Conservation (phyloP, 179 eudicot species). For the Beta corolliflora region DNA sequence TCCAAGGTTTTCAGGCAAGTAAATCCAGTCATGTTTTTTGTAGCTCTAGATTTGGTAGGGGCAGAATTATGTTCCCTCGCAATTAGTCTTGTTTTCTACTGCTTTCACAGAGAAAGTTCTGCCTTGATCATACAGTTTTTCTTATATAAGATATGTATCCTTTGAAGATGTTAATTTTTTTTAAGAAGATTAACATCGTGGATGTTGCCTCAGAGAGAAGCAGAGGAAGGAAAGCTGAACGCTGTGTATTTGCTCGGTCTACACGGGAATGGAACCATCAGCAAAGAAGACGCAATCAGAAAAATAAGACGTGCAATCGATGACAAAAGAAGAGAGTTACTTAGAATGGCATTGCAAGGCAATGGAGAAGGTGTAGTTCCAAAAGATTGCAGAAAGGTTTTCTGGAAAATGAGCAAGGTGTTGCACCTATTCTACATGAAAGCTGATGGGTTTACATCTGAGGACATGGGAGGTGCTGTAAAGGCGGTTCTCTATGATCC, state of each 20-base stretch:
- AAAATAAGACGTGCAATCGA: conserved; percentile 43
- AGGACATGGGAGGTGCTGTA: conserved; percentile 50
- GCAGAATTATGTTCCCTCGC: too few species aligned
- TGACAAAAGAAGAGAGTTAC: conserved; percentile 59
- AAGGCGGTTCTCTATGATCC: conserved; percentile 68
- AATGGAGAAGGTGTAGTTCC: conserved; percentile 55
- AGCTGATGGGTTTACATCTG: conserved; percentile 82
- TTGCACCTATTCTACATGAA: conserved; percentile 65
- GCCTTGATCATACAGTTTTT: not conserved
- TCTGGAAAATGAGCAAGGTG: conserved; percentile 83
- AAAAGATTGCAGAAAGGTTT: conserved; percentile 70
- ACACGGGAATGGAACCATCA: conserved; percentile 32
- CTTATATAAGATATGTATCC: not conserved
- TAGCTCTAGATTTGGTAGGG: too few species aligned
- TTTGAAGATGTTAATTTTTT: too few species aligned
- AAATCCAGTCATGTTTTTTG: not conserved
- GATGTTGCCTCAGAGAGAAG: conserved; percentile 63
- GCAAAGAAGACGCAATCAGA: conserved; percentile 50
- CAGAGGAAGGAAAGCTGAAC: conserved; percentile 76
- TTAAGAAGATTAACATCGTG: not conserved
- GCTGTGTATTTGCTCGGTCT: conserved; percentile 60
- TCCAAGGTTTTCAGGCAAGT: conserved; percentile 66
- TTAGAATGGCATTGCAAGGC: conserved; percentile 59
- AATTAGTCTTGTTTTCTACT: not conserved
- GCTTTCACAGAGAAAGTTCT: too few species aligned